Percentiles rank a stretch among this genome's conserved stretches.
Conservation (phyloP, 176 grass and related monocot species). For the Eragrostis curvula region DNA sequence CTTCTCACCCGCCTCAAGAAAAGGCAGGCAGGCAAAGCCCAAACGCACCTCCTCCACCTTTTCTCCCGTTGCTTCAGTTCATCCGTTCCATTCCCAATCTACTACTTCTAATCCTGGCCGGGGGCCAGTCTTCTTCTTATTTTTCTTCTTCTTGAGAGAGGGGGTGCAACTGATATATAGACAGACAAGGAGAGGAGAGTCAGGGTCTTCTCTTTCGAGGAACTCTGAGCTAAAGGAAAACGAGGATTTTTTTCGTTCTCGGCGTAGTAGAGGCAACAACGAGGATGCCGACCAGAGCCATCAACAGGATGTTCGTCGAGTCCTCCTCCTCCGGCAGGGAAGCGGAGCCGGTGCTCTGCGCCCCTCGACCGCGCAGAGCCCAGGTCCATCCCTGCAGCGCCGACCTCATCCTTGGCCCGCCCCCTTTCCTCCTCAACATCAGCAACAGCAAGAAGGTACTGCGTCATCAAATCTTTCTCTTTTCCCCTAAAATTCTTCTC, state of each 20-base stretch:
- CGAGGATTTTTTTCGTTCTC: neutral
- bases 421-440: conserved; percentile 33
- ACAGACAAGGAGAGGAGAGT: neutral
- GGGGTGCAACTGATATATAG: neutral
- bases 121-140: neutral
- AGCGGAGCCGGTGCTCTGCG: conserved; percentile 53
- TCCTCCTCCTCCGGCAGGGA: conserved; percentile 36
- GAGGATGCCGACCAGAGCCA: conserved; percentile 38
- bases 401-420: conserved; percentile 60
- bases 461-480: neutral
- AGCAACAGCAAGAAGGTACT: conserved; percentile 30
- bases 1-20: conserved; percentile 5
- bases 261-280: no score
- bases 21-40: conserved; percentile 38
- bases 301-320: conserved; percentile 40
- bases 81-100: conserved; percentile 2
- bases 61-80: conserved; percentile 37
- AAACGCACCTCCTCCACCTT: neutral
- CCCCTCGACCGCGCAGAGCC: conserved; percentile 43
- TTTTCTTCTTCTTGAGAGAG: no score
- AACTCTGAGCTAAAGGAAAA: neutral
- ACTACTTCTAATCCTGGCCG: neutral
- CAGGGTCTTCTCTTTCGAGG: neutral
- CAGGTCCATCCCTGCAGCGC: conserved; percentile 52
- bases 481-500: neutral